Evolutionary conservation across 2,329 filamentous ascomycete genomes (phyloP), one percentile per base, ranked within the genome.

Genomic region (Hypoxylon sp.): DNA sequence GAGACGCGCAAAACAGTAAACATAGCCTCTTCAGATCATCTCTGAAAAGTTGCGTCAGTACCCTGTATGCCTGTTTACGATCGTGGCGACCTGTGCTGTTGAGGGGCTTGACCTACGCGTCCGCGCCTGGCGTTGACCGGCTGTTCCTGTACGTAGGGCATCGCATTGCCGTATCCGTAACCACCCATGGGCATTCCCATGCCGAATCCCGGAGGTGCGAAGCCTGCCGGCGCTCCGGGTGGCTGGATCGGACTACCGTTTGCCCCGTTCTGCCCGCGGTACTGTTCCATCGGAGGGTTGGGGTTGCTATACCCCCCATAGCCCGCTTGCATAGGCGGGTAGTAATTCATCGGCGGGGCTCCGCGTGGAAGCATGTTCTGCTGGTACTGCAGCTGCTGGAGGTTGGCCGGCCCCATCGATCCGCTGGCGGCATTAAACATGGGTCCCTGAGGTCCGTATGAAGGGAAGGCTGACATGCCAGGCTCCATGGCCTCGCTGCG

Each of bases 321-420:
- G 0, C 81, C 81, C 31, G 79, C 76, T 69, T 82, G 83, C 78
- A 87, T 81, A 6, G 75, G 71, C 3, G 82, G 79, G 67, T 81
- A 88, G 72, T 79, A 86, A 69, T 78, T 81, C 75, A 86, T 80
- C 8, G 80, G 80, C 10, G 83, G 81, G 1, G 75, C 74, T 7
- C 77, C 79, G 15, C 84, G 79, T 42, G 78, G 77, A 72, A 87
- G 78, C 75, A 87, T 79, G 67, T 71, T 78, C 69, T 86, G 84
- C 69, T 86, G 84, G 67, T 83, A 87, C 61, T 85, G 83, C 64
- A 86, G 69, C 64, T 82, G 83, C 68, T 83, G 80, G 58, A 86
- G 71, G 64, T 76, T 79, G 62, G 79, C 79, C 40, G 81, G 77
- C 23, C 74, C 69, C 60, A 85, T 78, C 33, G 79, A 75, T 23